Percentiles rank a stretch among this genome's conserved stretches.
Conservation (phyloP, 805 yeast species). For the Lipomyces oligophaga region DNA sequence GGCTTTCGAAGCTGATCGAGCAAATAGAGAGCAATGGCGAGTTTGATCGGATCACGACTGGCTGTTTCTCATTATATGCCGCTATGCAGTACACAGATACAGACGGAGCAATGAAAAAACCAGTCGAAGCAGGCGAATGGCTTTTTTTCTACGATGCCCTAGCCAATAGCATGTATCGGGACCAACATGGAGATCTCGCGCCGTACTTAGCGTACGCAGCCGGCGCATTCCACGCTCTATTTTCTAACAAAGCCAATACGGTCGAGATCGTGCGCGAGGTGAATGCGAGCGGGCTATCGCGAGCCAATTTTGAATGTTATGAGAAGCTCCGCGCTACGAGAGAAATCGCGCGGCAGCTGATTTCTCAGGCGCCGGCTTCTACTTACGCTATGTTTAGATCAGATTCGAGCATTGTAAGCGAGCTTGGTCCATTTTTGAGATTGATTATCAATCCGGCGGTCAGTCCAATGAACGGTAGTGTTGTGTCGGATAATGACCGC, state of each 20-base stretch:
- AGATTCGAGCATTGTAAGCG: slow-evolving; percentile 27
- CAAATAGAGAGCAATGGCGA: slow-evolving; percentile 48
- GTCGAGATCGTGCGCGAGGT: too few species aligned
- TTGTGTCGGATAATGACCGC: slow-evolving; percentile 5
- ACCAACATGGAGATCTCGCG: slow-evolving; percentile 47
- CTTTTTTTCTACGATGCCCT: slow-evolving; percentile 64
- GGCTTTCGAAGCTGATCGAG: slow-evolving; percentile 48
- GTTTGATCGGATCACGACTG: slow-evolving; percentile 58
- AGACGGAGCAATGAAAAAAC: slow-evolving; percentile 47
- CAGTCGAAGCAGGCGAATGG: slow-evolving; percentile 70
- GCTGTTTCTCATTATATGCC: slow-evolving; percentile 67
- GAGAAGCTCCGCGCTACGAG: slow-evolving; percentile 35
- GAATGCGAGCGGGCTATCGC: slow-evolving; percentile 27
- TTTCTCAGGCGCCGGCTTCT: slow-evolving; percentile 24
- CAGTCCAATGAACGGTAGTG: slow-evolving; percentile 26
- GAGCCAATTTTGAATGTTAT: slow-evolving; percentile 22
- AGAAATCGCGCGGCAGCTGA: slow-evolving; percentile 36
- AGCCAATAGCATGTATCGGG: slow-evolving; percentile 40
- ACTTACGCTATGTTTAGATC: slow-evolving; percentile 21
- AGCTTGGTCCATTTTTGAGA: slow-evolving; percentile 36
- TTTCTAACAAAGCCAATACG: slow-evolving; percentile 38
- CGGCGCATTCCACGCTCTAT: slow-evolving; percentile 58
- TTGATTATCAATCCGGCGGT: slow-evolving; percentile 32
- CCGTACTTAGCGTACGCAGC: slow-evolving; percentile 57
- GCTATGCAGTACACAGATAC: slow-evolving; percentile 63